Conservation (phyloP, 495 filamentous ascomycete species). For the Amphirosellinia nigrospora region DNA sequence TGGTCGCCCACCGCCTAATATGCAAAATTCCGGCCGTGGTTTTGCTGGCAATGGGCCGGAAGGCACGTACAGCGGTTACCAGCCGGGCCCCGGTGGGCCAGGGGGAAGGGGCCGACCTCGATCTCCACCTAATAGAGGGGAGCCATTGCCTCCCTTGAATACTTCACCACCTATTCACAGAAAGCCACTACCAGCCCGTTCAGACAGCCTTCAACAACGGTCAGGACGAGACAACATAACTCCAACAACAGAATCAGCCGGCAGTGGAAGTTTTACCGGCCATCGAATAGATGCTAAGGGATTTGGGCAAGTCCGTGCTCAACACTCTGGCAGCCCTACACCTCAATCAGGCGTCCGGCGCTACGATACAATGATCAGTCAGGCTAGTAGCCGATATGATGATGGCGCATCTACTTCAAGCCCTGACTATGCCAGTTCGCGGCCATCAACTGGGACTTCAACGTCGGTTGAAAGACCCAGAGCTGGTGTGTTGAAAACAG, state of each 20-base stretch:
- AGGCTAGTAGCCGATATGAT: constrained; percentile 51
- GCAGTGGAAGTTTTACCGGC: constrained; percentile 67
- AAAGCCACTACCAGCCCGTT: constrained; percentile 68
- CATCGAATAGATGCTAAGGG: constrained; percentile 69
- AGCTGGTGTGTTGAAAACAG: constrained; percentile 81
- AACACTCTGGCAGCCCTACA: constrained; percentile 27
- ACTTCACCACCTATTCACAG: constrained; percentile 48
- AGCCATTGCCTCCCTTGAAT: constrained; percentile 38
- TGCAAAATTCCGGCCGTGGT: constrained; percentile 32
- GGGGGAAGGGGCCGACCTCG: constrained; percentile 27
- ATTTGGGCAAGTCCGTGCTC: constrained; percentile 55
- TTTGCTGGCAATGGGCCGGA: constrained; percentile 33
- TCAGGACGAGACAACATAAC: constrained; percentile 35
- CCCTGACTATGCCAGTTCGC: constrained; percentile 73
- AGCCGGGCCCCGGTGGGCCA: constrained; percentile 28
- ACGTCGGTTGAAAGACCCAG: constrained; percentile 72
- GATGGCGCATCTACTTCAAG: constrained; percentile 56
- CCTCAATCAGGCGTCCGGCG: constrained; percentile 33
- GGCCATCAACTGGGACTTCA: constrained; percentile 66
- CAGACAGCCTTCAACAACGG: constrained; percentile 47
- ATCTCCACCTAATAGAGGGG: constrained; percentile 31
- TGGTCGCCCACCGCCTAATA: constrained; percentile 46
- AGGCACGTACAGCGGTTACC: constrained; percentile 36
- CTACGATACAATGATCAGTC: constrained; percentile 45
- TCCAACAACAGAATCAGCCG: constrained; percentile 45